A percentile compares a stretch with the other conserved stretches of the same genome.
Evolutionary conservation across 768 basidiomycete genomes (phyloP).

Genomic region (Galerina sulciceps): DNA sequence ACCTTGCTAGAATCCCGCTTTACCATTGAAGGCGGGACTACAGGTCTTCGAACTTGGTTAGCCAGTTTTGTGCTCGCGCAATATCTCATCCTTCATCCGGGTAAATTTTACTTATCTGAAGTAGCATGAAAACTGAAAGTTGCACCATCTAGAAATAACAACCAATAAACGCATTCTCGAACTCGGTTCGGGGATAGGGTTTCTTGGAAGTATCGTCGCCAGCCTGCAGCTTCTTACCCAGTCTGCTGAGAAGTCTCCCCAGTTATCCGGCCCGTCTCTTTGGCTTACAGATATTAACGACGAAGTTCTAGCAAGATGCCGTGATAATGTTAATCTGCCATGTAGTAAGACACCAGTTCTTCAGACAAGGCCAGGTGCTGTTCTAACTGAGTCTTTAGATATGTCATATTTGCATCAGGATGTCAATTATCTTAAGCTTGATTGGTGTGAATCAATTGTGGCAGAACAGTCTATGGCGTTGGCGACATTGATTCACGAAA

Average conservation of each 20-base stretch:
- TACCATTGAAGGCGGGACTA: slow-evolving; percentile 76
- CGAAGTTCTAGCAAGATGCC: slow-evolving; percentile 64
- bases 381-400: slow-evolving; percentile 45
- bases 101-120: slow-evolving; percentile 34
- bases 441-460: slow-evolving; percentile 69
- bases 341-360: slow-evolving; percentile 62
- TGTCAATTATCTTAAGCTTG: slow-evolving; percentile 51
- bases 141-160: slow-evolving; percentile 44
- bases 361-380: slow-evolving; percentile 18
- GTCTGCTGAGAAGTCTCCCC: neutral
- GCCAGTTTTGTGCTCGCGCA: slow-evolving; percentile 71
- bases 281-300: slow-evolving; percentile 70
- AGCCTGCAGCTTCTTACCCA: slow-evolving; percentile 50
- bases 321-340: slow-evolving; percentile 57
- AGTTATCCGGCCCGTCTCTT: slow-evolving; percentile 11
- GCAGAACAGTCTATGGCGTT: slow-evolving; percentile 25
- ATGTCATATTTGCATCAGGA: slow-evolving; percentile 52
- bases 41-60: slow-evolving; percentile 80
- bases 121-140: neutral
- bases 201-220: slow-evolving; percentile 67
- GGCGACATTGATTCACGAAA: slow-evolving; percentile 39
- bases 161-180: slow-evolving; percentile 59
- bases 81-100: slow-evolving; percentile 59
- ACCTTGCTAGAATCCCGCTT: slow-evolving; percentile 78
- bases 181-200: slow-evolving; percentile 78